Evolutionary conservation across 2,329 filamentous ascomycete species (phyloP), one percentile per base, ranked within the genome.

Genomic region (Cytospora mali): DNA sequence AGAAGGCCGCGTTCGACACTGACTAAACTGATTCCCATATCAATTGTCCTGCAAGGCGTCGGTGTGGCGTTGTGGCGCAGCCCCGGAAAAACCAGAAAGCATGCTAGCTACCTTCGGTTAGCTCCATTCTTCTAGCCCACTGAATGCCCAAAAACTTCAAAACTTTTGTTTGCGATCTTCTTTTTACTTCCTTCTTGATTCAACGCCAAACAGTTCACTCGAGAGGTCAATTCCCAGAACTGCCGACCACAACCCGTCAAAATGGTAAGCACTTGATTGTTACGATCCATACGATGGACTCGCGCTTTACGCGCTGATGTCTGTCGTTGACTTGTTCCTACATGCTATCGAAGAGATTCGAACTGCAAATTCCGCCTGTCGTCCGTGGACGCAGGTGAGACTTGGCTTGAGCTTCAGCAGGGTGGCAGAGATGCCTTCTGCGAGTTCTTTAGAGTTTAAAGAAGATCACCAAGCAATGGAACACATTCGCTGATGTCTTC

Each of bases 401-500:
- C 78, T 79, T 87, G 86, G 84, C 86, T 88, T 84, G 86, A 88
- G 86, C 75, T 74, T 71, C 71, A 79, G 77, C 69, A 71, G 69
- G 72, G 72, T 76, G 78, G 82, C 81, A 81, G 81, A 81, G 81
- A 85, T 82, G 83, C 78, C n/a, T 75, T 74, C 66, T 74, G 74
- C 70, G 79, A 80, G 84, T 90, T 95, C 92, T 89, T 82, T 96
- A 96, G 92, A 96, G 92, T 90, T 90, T 81, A 90, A 87, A 89
- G 88, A 91, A 92, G 89, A 91, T 84, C 77, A 79, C 59, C 84
- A 83, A 81, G 82, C 81, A 81, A 87, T 88, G 85, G 84, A 89
- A 89, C 86, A 88, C 86, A 87, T 84, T 86, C 81, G 90, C 93
- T 97, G 91, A 96, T 92, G 84, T 92, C 89, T 92, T 96, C 91